Evolutionary conservation across 2,329 filamentous ascomycete genomes (phyloP).

Genomic region (Ophiocordyceps polyrhachis-furcata): DNA sequence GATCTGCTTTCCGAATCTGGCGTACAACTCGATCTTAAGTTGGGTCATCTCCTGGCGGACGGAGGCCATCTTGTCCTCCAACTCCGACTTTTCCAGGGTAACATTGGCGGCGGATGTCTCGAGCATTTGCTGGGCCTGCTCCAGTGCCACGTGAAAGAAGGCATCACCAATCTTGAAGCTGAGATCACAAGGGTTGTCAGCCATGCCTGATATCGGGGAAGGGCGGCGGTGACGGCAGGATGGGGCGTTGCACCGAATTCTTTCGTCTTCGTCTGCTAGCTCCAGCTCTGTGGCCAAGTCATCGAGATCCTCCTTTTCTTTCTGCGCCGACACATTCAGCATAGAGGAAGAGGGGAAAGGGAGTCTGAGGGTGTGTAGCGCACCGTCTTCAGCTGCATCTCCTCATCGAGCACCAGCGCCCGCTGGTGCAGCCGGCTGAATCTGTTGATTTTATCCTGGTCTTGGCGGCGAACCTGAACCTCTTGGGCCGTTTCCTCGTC

Average conservation of each 20-base stretch:
- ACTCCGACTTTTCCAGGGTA: conserved; percentile 52
- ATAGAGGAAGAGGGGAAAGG: too few relatives aligned
- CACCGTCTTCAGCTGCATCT: conserved; percentile 64
- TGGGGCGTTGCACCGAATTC: conserved; percentile 49
- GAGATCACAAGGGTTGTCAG: conserved; percentile 1
- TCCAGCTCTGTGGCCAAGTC: conserved; percentile 84
- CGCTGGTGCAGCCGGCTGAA: conserved; percentile 90
- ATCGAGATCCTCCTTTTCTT: conserved; percentile 95
- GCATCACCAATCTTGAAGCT: conserved; percentile 96
- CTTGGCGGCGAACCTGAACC: conserved; percentile 83
- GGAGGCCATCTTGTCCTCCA: conserved; percentile 59
- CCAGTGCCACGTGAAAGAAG: conserved; percentile 71
- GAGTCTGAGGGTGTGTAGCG: background rate
- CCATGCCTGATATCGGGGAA: conserved; percentile 1
- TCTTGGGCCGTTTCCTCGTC: conserved; percentile 75
- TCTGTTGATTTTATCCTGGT: conserved; percentile 97
- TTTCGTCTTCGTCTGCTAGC: conserved; percentile 85
- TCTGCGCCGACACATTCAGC: conserved; percentile 32
- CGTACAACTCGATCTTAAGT: conserved; percentile 84
- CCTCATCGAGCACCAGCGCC: conserved; percentile 59
- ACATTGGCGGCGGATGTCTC: conserved; percentile 50
- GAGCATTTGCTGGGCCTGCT: conserved; percentile 76
- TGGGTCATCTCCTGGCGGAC: conserved; percentile 75
- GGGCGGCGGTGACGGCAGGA: background rate
- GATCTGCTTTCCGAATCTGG: conserved; percentile 88